Percentiles rank a stretch among this genome's conserved stretches.
Evolutionary conservation across 1,284 basidiomycete genomes (phyloP).

Genomic region (Cryptococcus deneoformans): DNA sequence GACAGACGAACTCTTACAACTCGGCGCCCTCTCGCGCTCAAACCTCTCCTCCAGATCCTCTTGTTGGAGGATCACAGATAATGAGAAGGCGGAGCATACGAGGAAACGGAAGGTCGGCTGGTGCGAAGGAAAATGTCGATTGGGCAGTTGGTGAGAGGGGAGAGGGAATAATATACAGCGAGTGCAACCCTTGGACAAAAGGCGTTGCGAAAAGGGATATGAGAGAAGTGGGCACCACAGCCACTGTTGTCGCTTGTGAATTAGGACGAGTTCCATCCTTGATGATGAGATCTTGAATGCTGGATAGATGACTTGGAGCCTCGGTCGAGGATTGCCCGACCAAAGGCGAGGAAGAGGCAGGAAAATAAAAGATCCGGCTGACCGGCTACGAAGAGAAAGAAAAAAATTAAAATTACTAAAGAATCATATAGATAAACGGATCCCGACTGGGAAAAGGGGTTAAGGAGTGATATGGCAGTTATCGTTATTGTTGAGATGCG

Average conservation of each 20-base stretch:
- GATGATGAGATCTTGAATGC: background rate
- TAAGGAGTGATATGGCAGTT: background rate
- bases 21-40: constrained; percentile 43
- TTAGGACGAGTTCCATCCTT: background rate
- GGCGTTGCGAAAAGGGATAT: background rate
- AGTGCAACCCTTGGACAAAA: background rate
- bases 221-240: constrained; percentile 7
- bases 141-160: constrained; percentile 8
- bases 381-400: background rate
- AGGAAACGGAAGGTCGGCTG: constrained; percentile 23
- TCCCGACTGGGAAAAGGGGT: background rate
- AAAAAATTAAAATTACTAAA: background rate
- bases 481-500: no score
- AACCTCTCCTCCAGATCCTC: constrained; percentile 9
- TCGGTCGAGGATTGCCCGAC: background rate
- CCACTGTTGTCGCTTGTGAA: constrained; percentile 2
- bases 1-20: background rate
- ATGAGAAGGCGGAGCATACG: constrained; percentile 22
- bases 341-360: background rate
- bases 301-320: background rate
- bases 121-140: constrained; percentile 7
- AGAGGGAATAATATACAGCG: background rate
- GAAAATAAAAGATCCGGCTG: background rate
- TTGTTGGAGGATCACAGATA: background rate
- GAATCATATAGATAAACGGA: background rate